Base-by-base conservation (phyloP, 1,284 basidiomycete species). In the Apiotrichum siamense region DNA sequence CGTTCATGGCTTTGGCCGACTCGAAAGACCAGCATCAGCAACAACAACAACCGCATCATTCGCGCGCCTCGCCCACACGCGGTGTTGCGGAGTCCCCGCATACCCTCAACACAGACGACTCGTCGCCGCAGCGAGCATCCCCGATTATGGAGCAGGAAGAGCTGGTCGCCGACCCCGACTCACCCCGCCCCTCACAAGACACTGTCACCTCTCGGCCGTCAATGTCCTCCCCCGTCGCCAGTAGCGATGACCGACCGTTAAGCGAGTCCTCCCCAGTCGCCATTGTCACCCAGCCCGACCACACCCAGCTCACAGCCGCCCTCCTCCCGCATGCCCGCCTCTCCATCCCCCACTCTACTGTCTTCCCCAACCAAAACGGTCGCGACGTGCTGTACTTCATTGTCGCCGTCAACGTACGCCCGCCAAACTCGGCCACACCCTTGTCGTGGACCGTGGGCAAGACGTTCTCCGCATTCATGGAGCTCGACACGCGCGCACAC, bases 361-460 rank as follows among this genome's bases (percentile, higher is more conserved):
- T 75, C 44, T 65, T 68, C 50, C 66, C 69, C 20, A 74, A 74
- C 46, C 48, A 64, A 7, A 52, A 57, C 18, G 70, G 70, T 4
- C 65, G 70, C 17, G 74, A 75, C 39, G 72, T 73, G 4, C 59
- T 74, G 17, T 72, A 69, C 47, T 74, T 75, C 55, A 64, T 74
- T 43, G 58, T 75, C 35, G 44, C 59, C 25, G 59, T 75, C 37
- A 63, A 63, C 5, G 56, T 73, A 15, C 63, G 66, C 7, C 66
- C 68, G 9, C 72, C 73, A 2, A 65, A 65, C 27, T 52, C 63
- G 4, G 58, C 63, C n/a, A 72, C 68, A 1, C 52, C 46, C 15
- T 81, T 85, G 24, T 75, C 79, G 0, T 98, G 94, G 93, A 86
- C 81, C 63, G 81, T 97, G 25, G 91, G 96, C 75, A 98, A 98